Conservation (phyloP, 352 stramenopile genomes). For the Aphanomyces astaci region DNA sequence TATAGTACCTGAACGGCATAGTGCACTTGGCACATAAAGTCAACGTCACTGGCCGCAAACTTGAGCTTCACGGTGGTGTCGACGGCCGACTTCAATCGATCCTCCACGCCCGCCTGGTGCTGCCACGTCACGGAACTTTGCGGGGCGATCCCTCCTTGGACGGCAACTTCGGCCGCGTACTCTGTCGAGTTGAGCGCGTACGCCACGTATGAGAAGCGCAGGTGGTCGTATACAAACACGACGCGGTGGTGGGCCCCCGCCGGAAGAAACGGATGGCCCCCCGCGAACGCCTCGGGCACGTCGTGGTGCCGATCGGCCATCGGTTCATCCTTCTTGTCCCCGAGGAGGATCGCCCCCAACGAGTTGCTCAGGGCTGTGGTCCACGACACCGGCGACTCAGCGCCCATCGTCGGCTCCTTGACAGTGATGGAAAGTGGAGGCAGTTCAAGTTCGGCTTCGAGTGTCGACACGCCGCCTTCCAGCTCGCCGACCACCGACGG, state of each 20-base stretch:
- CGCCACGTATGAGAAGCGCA: constrained; percentile 91
- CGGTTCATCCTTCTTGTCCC: constrained; percentile 18
- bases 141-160: too few relatives aligned
- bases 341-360: not conserved
- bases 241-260: constrained; percentile 82
- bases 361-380: constrained; percentile 53
- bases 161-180: constrained; percentile 69
- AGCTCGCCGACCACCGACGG: not conserved
- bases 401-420: not conserved
- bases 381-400: constrained; percentile 28
- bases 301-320: constrained; percentile 21
- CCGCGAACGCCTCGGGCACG: constrained; percentile 50
- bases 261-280: constrained; percentile 83
- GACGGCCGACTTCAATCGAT: constrained; percentile 16
- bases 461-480: too few relatives aligned
- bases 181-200: constrained; percentile 91
- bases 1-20: constrained; percentile 62
- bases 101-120: constrained; percentile 26
- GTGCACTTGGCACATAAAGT: constrained; percentile 64
- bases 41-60: constrained; percentile 22
- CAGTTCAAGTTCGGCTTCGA: too few relatives aligned
- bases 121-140: too few relatives aligned
- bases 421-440: not conserved
- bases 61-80: constrained; percentile 21
- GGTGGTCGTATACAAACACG: constrained; percentile 89